phyloP scores from a whole-genome alignment of 306 rosid genomes.

The Medicago truncatula region MtrunA17r5.0-ANR NC_053048.1:44137001-44137500 shows the following conservation, averaged over 20 bases:
- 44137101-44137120: conserved; percentile 73
- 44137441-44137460: conserved; percentile 36
- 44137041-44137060: conserved; percentile 25
- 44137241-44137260: conserved; percentile 79
- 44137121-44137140: conserved; percentile 60
- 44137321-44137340: conserved; percentile 55
- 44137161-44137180: conserved; percentile 93
- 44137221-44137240: conserved; percentile 90
- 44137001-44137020: conserved; percentile 25
- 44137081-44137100: conserved; percentile 95
- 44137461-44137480: conserved; percentile 57
- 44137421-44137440: not conserved
- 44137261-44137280: conserved; percentile 45
- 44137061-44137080: conserved; percentile 88
- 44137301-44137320: conserved; percentile 83
- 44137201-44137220: conserved; percentile 70
- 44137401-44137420: conserved; percentile 1
- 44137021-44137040: not conserved
- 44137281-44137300: conserved; percentile 59
- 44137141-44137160: conserved; percentile 68
- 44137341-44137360: conserved; percentile 44
- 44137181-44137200: conserved; percentile 74
- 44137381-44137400: conserved; percentile 5
- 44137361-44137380: conserved; percentile 9
- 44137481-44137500: conserved; percentile 58